phyloP scores from a whole-genome alignment of 441 rosid genomes.

The Populus hybrid region DNA sequence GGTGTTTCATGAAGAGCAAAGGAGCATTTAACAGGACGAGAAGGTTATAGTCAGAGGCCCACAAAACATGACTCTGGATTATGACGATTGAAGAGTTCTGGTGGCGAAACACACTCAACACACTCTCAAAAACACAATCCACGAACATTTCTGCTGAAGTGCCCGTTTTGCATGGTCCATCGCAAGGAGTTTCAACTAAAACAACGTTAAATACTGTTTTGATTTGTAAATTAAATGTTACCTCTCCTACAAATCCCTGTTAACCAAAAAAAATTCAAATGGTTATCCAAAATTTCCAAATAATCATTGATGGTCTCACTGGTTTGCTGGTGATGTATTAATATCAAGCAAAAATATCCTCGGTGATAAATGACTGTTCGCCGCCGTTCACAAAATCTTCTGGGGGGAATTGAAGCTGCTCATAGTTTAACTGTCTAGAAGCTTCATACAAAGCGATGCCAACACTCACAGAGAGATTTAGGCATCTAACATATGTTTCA shows the following conservation, averaged over 20 bases:
- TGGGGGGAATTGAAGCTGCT: constrained; percentile 51
- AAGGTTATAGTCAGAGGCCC: background rate
- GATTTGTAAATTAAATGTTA: background rate
- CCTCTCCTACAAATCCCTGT: background rate
- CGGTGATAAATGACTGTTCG: constrained; percentile 41
- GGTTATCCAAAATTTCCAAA: background rate
- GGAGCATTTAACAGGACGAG: background rate
- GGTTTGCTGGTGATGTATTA: background rate
- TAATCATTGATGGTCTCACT: background rate
- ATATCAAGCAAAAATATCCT: constrained; percentile 67
- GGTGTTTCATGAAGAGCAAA: background rate
- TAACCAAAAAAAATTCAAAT: background rate
- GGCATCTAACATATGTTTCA: constrained; percentile 86
- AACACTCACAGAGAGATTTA: constrained; percentile 88
- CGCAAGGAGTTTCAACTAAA: too few species aligned
- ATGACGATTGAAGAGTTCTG: background rate
- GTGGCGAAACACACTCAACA: background rate
- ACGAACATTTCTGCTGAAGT: background rate
- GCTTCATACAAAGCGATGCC: constrained; percentile 93
- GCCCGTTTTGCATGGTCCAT: background rate
- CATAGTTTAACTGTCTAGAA: constrained; percentile 78
- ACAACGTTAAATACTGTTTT: too few species aligned
- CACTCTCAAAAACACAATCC: background rate
- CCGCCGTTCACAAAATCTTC: constrained; percentile 28
- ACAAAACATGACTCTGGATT: background rate